Conservation (phyloP, 225 moss, liverwort and hornwort species). For the Climacium dendroides region DNA sequence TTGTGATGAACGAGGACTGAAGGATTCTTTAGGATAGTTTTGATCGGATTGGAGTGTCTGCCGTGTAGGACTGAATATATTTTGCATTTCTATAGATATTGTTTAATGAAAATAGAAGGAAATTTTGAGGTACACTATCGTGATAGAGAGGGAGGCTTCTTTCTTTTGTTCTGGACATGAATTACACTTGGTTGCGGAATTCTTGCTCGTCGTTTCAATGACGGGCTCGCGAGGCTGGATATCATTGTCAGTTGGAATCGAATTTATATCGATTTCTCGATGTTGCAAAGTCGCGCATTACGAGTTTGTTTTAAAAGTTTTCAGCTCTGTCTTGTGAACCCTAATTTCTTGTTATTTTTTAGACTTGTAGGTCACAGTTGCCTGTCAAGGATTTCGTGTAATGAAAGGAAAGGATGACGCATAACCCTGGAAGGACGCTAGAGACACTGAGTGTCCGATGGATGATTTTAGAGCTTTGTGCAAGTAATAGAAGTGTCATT, state of each 20-base stretch:
- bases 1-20: not conserved
- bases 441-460: too few species aligned
- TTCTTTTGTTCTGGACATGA: not conserved
- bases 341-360: not conserved
- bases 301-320: not conserved
- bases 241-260: constrained; percentile 13
- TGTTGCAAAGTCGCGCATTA: not conserved
- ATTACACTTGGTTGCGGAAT: not conserved
- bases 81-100: not conserved
- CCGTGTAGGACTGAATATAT: not conserved
- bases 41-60: not conserved
- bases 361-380: too few species aligned
- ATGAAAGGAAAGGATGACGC: not conserved
- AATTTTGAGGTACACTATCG: too few species aligned
- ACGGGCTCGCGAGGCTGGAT: not conserved
- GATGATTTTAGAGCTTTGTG: too few species aligned
- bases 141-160: not conserved
- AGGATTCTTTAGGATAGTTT: not conserved
- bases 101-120: not conserved
- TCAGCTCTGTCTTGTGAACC: not conserved
- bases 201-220: not conserved
- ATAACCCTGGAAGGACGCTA: not conserved
- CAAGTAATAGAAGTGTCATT: too few species aligned
- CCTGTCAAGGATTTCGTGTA: too few species aligned
- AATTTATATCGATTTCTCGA: not conserved